phyloP scores from a whole-genome alignment of 257 asterid species.

The Solanum acaule region DNA sequence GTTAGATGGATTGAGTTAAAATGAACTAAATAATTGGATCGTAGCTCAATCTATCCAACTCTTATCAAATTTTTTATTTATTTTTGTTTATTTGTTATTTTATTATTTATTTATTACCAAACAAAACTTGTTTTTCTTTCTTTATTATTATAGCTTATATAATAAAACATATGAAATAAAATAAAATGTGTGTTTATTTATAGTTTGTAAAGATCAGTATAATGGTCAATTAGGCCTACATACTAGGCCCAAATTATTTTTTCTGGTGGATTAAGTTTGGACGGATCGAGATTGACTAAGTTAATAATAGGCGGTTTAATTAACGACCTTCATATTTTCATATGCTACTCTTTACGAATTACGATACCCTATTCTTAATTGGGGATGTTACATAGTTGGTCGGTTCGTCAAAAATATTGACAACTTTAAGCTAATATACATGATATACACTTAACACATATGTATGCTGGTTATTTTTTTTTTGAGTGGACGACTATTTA shows the following conservation, averaged over 20 bases:
- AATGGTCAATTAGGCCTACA: not conserved
- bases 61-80: not conserved
- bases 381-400: not conserved
- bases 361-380: not conserved
- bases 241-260: not conserved
- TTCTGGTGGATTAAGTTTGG: rapidly evolving
- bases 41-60: not conserved
- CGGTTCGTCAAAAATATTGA: not conserved
- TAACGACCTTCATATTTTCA: not conserved
- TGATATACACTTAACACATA: not conserved
- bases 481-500: not conserved
- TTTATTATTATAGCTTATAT: not conserved
- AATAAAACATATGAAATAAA: not conserved
- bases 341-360: not conserved
- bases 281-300: not conserved
- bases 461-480: not conserved
- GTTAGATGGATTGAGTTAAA: not conserved
- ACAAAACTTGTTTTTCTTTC: not conserved
- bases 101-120: not conserved
- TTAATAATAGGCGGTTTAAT: not conserved
- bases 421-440: not conserved
- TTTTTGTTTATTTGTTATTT: no score
- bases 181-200: not conserved
- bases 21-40: not conserved
- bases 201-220: not conserved